phyloP scores from a whole-genome alignment of 148 eudicot species.

The Cornus controversa region DNA sequence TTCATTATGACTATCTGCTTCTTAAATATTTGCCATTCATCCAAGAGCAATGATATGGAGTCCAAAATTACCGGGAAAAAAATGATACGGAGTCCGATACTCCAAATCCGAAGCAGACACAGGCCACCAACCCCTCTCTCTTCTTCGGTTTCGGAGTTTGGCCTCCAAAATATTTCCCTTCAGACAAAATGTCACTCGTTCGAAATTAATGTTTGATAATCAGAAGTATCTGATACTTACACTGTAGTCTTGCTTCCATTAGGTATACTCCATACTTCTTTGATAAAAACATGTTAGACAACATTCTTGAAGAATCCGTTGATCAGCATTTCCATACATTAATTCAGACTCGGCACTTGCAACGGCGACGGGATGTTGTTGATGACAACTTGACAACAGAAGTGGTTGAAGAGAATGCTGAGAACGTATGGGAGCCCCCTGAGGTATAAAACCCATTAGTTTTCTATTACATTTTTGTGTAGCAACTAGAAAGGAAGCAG shows the following conservation, averaged over 20 bases:
- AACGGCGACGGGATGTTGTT: conserved; percentile 66
- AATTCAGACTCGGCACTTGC: conserved; percentile 69
- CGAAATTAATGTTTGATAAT: not conserved
- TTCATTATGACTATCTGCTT: not conserved
- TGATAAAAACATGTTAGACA: conserved; percentile 78
- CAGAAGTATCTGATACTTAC: not conserved
- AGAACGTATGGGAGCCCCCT: conserved; percentile 73
- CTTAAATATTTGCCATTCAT: not conserved
- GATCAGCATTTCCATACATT: conserved; percentile 85
- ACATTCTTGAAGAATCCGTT: conserved; percentile 87
- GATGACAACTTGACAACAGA: conserved; percentile 78
- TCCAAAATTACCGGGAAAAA: too few relatives aligned
- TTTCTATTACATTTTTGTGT: not conserved
- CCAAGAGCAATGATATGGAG: too few relatives aligned
- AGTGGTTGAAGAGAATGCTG: conserved; percentile 67
- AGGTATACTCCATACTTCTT: conserved; percentile 99
- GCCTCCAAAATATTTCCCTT: too few relatives aligned
- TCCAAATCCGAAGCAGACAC: too few relatives aligned
- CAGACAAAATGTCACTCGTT: not conserved
- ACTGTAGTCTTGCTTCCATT: not conserved
- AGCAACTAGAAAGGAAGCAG: not conserved
- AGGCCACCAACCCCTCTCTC: too few relatives aligned
- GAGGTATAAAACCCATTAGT: conserved; percentile 48
- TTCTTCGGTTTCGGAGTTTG: too few relatives aligned
- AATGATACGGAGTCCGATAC: too few relatives aligned